Evolutionary conservation across 495 filamentous ascomycete species (phyloP).

Genomic region (Xeromyces bisporus): DNA sequence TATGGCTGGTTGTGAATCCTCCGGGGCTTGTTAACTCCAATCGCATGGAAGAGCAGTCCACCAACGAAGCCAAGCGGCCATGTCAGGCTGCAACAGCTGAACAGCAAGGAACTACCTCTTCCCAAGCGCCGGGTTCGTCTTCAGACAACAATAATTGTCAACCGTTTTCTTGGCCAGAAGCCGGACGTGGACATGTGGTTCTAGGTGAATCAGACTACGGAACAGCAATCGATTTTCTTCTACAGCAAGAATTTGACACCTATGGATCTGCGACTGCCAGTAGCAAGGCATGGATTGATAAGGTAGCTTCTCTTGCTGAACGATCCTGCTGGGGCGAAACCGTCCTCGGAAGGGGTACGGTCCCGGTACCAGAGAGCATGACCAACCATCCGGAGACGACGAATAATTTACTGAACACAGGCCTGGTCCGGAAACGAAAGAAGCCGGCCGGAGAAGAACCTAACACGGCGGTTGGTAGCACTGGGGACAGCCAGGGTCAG

Average conservation of each 20-base stretch:
- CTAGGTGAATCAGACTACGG: constrained; percentile 60
- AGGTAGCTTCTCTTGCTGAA: constrained; percentile 36
- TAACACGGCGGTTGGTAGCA: background rate
- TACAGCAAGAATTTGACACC: constrained; percentile 72
- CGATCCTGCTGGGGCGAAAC: constrained; percentile 37
- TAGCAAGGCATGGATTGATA: constrained; percentile 55
- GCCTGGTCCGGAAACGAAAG: constrained; percentile 37
- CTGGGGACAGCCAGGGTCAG: constrained; percentile 3
- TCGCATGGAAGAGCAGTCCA: constrained; percentile 12
- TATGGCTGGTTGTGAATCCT: constrained; percentile 74
- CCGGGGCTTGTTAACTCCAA: constrained; percentile 22
- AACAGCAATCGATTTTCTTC: constrained; percentile 54
- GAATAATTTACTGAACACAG: constrained; percentile 20
- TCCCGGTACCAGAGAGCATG: constrained; percentile 3
- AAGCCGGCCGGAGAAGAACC: constrained; percentile 18
- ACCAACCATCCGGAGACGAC: constrained; percentile 19
- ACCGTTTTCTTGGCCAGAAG: constrained; percentile 52
- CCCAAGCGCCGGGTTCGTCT: constrained; percentile 1
- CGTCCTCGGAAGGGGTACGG: constrained; percentile 29
- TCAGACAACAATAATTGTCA: constrained; percentile 11
- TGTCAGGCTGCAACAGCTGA: no score
- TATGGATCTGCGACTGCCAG: constrained; percentile 48
- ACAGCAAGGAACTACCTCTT: no score
- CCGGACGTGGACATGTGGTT: constrained; percentile 51
- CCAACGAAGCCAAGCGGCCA: no score